Base-by-base conservation (phyloP, 1,284 basidiomycete species). In the Clitocybe nebularis region DNA sequence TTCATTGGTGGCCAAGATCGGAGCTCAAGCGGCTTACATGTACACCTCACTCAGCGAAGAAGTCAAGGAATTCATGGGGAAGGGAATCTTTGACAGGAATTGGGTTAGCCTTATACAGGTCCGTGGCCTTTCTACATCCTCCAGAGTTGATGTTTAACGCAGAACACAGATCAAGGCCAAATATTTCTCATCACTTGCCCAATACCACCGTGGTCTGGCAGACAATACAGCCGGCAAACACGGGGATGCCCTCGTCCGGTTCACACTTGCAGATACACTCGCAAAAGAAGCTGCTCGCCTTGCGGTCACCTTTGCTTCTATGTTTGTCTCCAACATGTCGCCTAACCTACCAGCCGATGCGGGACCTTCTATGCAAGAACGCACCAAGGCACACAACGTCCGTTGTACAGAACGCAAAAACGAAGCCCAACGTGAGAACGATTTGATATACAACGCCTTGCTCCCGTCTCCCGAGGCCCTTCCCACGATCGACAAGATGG, bases 361-460 rank as follows among this genome's bases (percentile, higher is more conserved):
- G 0, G 88, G 83, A 0, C 67, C 81, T 0, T 79, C 88, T 17
- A 74, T 98, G 25, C 66, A 76, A 14, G 92, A 94, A 44, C 81
- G 94, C 35, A 84, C 85, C 16, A 94, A 94, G 60, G 77, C 86
- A 0, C 93, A 95, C 49, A 70, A 86, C 5, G 78, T 87, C 1
- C 66, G 93, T 20, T 85, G 88, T 53, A 71, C 77, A 0, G 93
- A 95, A 52, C 81, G 81, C 43, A 85, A 84, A 59, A 72, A 67
- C 39, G 84, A 89, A 43, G 89, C 89, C 0, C 77, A 82, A 44
- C 82, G 87, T 45, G 93, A 97, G 67, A 99, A 99, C 62, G 95
- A 99, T 58, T 77, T 99, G 35, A 96, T 99, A 53, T 99, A 99
- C 69, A 94, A 99, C 60, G 92, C 92, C n/a, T 79, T 95, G 43